These are phyloP conservation scores for Oropetium thomaeum DNA, from an alignment of 176 grass and related monocot species.

Conservation along the genomic window DNA sequence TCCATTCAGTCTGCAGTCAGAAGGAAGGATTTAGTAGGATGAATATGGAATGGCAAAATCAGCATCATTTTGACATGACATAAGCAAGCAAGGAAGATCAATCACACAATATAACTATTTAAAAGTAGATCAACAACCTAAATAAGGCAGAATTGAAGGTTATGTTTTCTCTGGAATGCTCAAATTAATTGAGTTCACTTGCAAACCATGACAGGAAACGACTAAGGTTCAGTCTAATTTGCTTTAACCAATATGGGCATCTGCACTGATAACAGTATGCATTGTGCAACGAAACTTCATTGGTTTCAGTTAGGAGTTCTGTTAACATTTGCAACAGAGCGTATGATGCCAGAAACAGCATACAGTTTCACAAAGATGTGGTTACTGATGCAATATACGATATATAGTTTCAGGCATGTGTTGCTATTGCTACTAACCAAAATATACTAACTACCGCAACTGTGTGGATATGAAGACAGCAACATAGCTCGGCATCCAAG, in stretches of 20 bases:
- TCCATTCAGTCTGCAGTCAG: constrained; percentile 79
- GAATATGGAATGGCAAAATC: not conserved
- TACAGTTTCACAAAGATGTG: not conserved
- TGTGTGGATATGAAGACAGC: not conserved
- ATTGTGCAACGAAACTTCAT: not conserved
- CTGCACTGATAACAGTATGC: not conserved
- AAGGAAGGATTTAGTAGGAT: constrained; percentile 11
- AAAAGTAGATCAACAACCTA: not conserved
- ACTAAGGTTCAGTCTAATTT: not conserved
- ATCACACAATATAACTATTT: not conserved
- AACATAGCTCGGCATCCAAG: not conserved
- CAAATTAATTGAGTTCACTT: not conserved
- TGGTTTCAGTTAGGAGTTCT: not conserved
- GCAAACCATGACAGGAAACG: not conserved
- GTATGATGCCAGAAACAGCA: not conserved
- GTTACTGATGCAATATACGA: not conserved
- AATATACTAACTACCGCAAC: too few relatives aligned
- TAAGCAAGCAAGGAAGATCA: not conserved
- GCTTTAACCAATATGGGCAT: not conserved
- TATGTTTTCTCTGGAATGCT: not conserved
- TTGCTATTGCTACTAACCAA: not conserved
- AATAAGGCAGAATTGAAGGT: not conserved
- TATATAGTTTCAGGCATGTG: not conserved
- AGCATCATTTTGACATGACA: not conserved
- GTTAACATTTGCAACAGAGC: not conserved